These are phyloP conservation scores for Teratosphaeriaceae sp. DNA, from an alignment of 2,329 filamentous ascomycete species.

Conservation along the genomic window DNA sequence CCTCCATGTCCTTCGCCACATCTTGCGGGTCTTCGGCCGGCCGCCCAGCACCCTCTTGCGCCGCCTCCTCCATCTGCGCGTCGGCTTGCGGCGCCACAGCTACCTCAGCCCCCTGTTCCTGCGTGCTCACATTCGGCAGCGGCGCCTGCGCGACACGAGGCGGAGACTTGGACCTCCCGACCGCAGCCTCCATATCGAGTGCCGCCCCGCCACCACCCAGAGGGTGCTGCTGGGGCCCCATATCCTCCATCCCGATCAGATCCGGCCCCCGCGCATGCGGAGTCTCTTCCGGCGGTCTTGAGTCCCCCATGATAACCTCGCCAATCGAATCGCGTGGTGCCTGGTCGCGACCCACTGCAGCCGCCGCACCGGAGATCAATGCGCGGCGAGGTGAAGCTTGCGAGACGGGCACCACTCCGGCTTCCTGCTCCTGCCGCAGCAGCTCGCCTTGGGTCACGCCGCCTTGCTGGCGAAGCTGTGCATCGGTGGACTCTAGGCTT, in stretches of 20 bases:
- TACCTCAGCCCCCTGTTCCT: conserved; percentile 8
- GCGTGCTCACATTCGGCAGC: conserved; percentile 2
- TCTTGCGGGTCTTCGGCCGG: conserved; percentile 13
- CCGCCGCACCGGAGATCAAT: conserved; percentile 18
- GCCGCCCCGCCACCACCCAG: conserved; percentile 13
- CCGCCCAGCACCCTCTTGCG: conserved; percentile 11
- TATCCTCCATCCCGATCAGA: conserved; percentile 78
- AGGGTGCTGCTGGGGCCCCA: conserved; percentile 60
- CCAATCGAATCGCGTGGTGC: conserved; percentile 3
- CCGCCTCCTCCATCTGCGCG: conserved; percentile 5
- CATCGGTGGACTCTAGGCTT: conserved; percentile 22
- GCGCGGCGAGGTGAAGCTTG: conserved; percentile 38
- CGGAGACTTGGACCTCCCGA: conserved; percentile 29
- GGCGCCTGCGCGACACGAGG: conserved; percentile 5
- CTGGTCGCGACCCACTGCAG: conserved; percentile 21
- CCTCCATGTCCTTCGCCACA: conserved; percentile 12
- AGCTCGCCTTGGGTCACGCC: conserved; percentile 79
- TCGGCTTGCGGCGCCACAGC: conserved; percentile 13
- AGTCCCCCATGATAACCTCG: conserved; percentile 29
- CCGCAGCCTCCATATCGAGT: conserved; percentile 37
- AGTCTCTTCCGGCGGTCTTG: conserved; percentile 46
- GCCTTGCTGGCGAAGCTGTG: conserved; percentile 32
- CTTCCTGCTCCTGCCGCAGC: conserved; percentile 77
- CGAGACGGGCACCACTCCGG: conserved; percentile 66
- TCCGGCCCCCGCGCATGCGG: conserved; percentile 82